Evolutionary conservation across 2,329 filamentous ascomycete species (phyloP).

Genomic region (Seiridium unicorne): DNA sequence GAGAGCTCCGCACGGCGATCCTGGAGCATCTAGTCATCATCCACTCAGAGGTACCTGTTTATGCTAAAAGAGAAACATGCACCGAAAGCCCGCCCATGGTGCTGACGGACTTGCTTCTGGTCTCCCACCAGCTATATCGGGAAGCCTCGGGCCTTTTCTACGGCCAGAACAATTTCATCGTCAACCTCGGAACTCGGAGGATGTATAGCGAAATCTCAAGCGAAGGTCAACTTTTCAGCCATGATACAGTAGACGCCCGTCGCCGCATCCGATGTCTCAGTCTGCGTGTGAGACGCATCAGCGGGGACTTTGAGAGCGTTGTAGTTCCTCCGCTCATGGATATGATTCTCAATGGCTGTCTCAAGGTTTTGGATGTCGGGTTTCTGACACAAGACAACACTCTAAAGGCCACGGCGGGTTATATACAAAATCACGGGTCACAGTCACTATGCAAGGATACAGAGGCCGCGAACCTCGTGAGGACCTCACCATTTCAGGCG

Average conservation of each 20-base stretch:
- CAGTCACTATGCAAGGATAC: conserved; percentile 3
- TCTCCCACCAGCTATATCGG: conserved; percentile 29
- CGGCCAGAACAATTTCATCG: conserved; percentile 23
- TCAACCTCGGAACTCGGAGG: conserved; percentile 26
- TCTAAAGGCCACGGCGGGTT: background rate
- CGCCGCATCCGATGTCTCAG: conserved; percentile 24
- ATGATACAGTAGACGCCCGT: conserved; percentile 22
- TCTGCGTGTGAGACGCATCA: conserved; percentile 23
- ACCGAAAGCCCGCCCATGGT: background rate
- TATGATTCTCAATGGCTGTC: conserved; percentile 25
- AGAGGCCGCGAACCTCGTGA: conserved; percentile 15
- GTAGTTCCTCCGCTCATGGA: conserved; percentile 25
- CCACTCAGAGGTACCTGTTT: conserved; percentile 17
- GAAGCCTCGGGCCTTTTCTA: conserved; percentile 30
- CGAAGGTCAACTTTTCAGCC: conserved; percentile 26
- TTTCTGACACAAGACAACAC: conserved; percentile 18
- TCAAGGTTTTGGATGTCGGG: conserved; percentile 22
- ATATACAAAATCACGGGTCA: background rate
- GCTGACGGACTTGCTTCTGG: conserved; percentile 21
- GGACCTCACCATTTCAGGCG: conserved; percentile 27
- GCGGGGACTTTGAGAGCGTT: conserved; percentile 26
- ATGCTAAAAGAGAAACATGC: conserved; percentile 17
- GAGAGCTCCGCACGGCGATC: conserved; percentile 23
- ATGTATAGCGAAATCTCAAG: conserved; percentile 22
- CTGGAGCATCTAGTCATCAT: conserved; percentile 23